Base-by-base conservation (phyloP, 495 filamentous ascomycete species). In the Pyronema omphalodes region DNA sequence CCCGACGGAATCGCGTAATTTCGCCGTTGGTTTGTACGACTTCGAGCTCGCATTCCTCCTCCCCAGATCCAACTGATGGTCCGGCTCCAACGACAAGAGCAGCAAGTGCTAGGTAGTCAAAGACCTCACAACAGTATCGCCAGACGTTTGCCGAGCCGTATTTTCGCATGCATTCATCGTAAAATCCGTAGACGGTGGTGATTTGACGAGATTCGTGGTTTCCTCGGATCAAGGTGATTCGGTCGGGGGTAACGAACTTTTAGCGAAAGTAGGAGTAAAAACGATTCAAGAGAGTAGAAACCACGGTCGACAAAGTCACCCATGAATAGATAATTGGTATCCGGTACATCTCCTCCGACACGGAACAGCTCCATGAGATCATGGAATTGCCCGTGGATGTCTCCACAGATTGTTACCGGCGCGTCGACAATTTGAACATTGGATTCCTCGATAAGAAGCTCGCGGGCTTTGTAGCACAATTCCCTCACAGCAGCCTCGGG, bases 261-360 rank as follows among this genome's bases (percentile, higher is more conserved):
- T 46, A 98, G 81, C 58, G 85, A 91, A 44, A 98, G 77, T 23
- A 98, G 82, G 35, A 98, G 81, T 48, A 93, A 81, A 67, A 98
- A 93, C 29, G 88, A 87, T 71, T 98, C 91, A 51, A 98, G 78
- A 0, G 87, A 94, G 74, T 94, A 98, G 73, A 94, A 98, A 47
- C 91, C 91, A 55, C 91, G 84, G 69, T 98, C 91, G 60, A 98
- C 91, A 57, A 94, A 98, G 67, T 98, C 91, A 66, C 91, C 88
- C 88, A 95, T 94, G 71, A 98, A 98, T 0, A 98, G 79, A 68
- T 98, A 98, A 66, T 95, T 94, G 17, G 91, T 98, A 61, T 98
- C 91, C 14, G 91, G 91, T 1, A 91, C 85, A 63, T 93, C 86
- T 37, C 91, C 91, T 53, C 91, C 91, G 11, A 96, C 88, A 46